Evolutionary conservation across 2,329 filamentous ascomycete species (phyloP), one percentile per base, ranked within the genome.

Genomic region (Phyllosticta paracitricarpa): DNA sequence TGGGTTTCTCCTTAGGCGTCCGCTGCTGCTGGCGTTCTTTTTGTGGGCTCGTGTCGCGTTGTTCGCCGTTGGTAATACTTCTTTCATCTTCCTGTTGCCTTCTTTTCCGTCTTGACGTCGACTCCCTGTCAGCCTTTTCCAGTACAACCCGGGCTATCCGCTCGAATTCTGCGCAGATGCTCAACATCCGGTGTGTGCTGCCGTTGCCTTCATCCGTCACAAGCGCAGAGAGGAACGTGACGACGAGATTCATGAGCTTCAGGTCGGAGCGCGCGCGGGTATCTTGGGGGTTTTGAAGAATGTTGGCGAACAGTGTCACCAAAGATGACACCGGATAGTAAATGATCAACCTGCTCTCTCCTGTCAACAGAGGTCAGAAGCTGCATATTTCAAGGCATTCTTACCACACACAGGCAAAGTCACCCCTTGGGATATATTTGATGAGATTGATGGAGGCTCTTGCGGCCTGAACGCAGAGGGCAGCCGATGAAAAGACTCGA

Each of bases 271-370:
- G 86, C 52, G 93, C 93, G 54, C 91, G 84, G 1, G 89, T 85
- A 70, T 99, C 94, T 62, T 93, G 84, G 0, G 94, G 94, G 67
- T 97, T 97, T 72, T 99, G 94, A 0, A 99, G 76, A 55, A 97
- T 95, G 69, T 97, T 97, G 63, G 93, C 92, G 69, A 99, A 99
- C 1, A 99, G 78, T 0, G 94, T 97, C 54, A 99, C 91, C 4
- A 97, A 82, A 1, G 94, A 89, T 0, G 94, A 96, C 8, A 99
- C 92, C 0, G 94, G 94, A 76, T 96, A 99, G 75, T 99, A 99
- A 10, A 97, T 79, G 66, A 97, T 90, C 70, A 99, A 82, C 91
- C 83, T 85, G 56, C 4, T 48, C 19, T 22, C 19, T 24, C 22
- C 12, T 64, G 63, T 77, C 69, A 77, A 73, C 51, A 30, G 17